phyloP scores from a whole-genome alignment of 1,284 basidiomycete species.

The Porodaedalea pini region DNA sequence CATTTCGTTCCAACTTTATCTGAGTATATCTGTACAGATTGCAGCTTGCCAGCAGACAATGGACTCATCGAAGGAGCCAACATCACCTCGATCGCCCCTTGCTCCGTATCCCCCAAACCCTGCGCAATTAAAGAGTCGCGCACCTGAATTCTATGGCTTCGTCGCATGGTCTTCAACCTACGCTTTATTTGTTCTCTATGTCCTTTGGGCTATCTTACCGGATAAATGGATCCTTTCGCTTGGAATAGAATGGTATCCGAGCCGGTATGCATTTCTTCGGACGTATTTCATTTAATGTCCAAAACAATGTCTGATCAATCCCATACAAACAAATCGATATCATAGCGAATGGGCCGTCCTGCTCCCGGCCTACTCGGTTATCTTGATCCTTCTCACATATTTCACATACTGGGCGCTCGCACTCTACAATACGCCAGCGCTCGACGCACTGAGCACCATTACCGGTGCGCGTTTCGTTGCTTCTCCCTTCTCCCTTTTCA shows the following conservation, averaged over 20 bases:
- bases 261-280: conserved; percentile 48
- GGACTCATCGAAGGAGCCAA: conserved; percentile 30
- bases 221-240: conserved; percentile 51
- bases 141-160: conserved; percentile 85
- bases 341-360: conserved; percentile 82
- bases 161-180: conserved; percentile 79
- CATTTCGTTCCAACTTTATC: background rate
- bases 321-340: background rate
- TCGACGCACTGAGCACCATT: conserved; percentile 61
- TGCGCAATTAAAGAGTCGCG: conserved; percentile 50
- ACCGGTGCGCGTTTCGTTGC: conserved; percentile 45
- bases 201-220: conserved; percentile 61
- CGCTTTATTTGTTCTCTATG: conserved; percentile 64
- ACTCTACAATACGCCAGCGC: conserved; percentile 65
- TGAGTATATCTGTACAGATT: background rate
- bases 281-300: conserved; percentile 3
- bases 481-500: background rate
- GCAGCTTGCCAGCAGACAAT: background rate
- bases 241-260: conserved; percentile 86
- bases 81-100: conserved; percentile 51
- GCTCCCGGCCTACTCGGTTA: conserved; percentile 76
- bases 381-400: conserved; percentile 74
- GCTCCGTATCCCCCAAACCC: conserved; percentile 46
- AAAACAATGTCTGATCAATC: background rate
- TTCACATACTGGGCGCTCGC: conserved; percentile 75